phyloP scores from a whole-genome alignment of 202 grass and related monocot genomes.

The Carex sylvatica region DNA sequence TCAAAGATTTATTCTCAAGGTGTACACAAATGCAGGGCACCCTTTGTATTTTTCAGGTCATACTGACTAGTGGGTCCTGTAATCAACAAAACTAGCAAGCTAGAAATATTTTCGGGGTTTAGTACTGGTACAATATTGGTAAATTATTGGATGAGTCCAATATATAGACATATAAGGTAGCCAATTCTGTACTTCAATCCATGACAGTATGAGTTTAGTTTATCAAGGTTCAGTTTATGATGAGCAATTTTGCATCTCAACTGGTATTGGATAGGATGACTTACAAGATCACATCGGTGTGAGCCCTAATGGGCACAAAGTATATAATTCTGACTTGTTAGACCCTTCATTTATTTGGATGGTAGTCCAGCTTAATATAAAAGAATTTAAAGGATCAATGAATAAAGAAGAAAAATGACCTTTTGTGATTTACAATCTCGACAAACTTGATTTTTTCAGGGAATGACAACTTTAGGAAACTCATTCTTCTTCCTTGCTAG shows the following conservation, averaged over 20 bases:
- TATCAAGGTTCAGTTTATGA: neutral
- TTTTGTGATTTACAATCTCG: neutral
- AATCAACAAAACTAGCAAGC: neutral
- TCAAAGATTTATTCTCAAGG: neutral
- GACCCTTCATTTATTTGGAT: neutral
- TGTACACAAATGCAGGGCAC: neutral
- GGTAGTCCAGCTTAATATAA: neutral
- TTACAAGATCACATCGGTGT: neutral
- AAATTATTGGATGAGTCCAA: neutral
- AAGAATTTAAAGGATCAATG: neutral
- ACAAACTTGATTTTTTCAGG: constrained; percentile 35
- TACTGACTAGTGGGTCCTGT: neutral
- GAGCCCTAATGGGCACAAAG: neutral
- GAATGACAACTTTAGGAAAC: constrained; percentile 72
- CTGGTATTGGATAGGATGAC: neutral
- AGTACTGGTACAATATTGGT: neutral
- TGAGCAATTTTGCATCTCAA: neutral
- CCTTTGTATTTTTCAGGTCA: neutral
- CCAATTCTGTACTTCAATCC: neutral
- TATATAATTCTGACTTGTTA: neutral
- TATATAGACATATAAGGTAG: neutral
- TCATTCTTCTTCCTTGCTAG: constrained; percentile 96
- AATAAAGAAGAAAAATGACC: constrained; percentile 1
- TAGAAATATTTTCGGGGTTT: neutral
- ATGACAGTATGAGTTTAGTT: neutral